These are phyloP conservation scores for Nakazawaea ishiwadae DNA, from an alignment of 805 yeast genomes.

Conservation along the genomic window DNA sequence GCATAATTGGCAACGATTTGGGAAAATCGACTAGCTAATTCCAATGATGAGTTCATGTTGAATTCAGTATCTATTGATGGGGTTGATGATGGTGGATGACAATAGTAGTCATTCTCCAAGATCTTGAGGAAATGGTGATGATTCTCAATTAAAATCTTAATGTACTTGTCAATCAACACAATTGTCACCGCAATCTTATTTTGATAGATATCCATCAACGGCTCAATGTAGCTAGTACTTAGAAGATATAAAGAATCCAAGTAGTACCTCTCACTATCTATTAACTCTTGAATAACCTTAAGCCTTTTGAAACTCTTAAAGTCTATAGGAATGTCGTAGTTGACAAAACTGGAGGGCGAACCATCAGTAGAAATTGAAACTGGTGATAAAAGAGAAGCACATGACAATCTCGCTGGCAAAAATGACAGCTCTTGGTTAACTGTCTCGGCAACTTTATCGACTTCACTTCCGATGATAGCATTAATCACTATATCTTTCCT, in stretches of 20 bases:
- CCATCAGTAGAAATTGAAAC: neutral
- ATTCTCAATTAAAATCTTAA: constrained; percentile 24
- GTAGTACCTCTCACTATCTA: constrained; percentile 44
- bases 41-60: constrained; percentile 8
- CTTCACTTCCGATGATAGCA: no score
- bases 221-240: constrained; percentile 36
- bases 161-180: constrained; percentile 25
- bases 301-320: constrained; percentile 13
- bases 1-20: constrained; percentile 20
- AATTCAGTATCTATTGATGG: neutral
- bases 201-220: constrained; percentile 22
- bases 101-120: no score
- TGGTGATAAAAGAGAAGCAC: neutral
- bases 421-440: no score
- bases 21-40: constrained; percentile 13
- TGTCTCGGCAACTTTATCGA: no score
- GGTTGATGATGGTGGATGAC: no score
- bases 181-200: constrained; percentile 29
- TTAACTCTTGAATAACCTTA: constrained; percentile 39
- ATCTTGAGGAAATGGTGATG: constrained; percentile 28
- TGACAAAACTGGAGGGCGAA: neutral
- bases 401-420: no score
- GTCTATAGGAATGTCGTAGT: neutral
- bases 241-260: constrained; percentile 39
- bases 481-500: no score